Evolutionary conservation across 345 rosid genomes (phyloP).

Genomic region (Rhodomyrtus tomentosa): DNA sequence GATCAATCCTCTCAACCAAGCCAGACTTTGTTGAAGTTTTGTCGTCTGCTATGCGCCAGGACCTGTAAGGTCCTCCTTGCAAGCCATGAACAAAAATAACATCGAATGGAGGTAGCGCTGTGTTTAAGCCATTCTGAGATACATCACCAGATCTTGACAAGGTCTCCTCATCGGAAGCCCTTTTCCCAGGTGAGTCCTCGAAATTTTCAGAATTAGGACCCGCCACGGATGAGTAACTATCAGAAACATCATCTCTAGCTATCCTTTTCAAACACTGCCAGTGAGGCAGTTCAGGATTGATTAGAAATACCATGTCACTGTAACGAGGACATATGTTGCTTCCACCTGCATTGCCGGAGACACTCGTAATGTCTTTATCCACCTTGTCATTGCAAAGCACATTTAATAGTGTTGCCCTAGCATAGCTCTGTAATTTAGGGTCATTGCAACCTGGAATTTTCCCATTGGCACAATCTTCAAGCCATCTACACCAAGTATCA

Average conservation of each 20-base stretch:
- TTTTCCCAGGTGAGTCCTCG: constrained; percentile 6
- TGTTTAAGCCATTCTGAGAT: constrained; percentile 15
- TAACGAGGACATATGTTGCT: constrained; percentile 48
- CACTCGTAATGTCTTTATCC: constrained; percentile 20
- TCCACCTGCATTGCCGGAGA: constrained; percentile 19
- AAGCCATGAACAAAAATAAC: constrained; percentile 91
- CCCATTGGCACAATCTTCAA: constrained; percentile 87
- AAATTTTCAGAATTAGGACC: constrained; percentile 17
- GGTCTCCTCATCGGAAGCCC: constrained; percentile 13
- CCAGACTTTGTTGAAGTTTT: constrained; percentile 90
- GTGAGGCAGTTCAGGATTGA: constrained; percentile 75
- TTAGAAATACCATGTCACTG: constrained; percentile 61
- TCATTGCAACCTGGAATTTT: constrained; percentile 63
- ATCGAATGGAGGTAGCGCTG: constrained; percentile 52
- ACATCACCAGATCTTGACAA: constrained; percentile 18
- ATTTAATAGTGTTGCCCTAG: constrained; percentile 73
- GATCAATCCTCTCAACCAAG: constrained; percentile 91
- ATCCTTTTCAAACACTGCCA: constrained; percentile 57
- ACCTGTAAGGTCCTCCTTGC: constrained; percentile 90
- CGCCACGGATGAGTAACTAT: constrained; percentile 8
- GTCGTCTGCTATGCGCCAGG: constrained; percentile 90
- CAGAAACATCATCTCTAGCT: constrained; percentile 13
- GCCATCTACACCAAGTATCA: constrained; percentile 77
- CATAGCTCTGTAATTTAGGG: constrained; percentile 81
- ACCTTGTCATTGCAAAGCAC: constrained; percentile 44